Base-by-base conservation (phyloP, 2,329 filamentous ascomycete species). In the Claviceps sorghi region DNA sequence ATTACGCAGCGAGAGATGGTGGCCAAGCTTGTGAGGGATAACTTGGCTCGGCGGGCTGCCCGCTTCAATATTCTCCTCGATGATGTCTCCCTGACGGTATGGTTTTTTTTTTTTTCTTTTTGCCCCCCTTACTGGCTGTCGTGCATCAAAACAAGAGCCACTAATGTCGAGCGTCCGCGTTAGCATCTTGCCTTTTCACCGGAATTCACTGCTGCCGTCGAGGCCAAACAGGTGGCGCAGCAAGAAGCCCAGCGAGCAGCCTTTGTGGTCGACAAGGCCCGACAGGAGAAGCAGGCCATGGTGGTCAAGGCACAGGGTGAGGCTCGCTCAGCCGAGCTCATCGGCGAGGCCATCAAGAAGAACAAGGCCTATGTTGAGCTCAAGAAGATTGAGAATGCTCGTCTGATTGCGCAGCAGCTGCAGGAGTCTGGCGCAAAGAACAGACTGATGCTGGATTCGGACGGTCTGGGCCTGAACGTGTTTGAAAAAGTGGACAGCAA, bases 281-380 rank as follows among this genome's bases (percentile, higher is more conserved):
- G 93, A 60, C 93, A 98, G 73, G 93, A 98, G 79, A 98, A 98
- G 78, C 93, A 98, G 74, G 93, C 93, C 62, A 96, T 90, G 75
- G 89, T 98, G 52, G 93, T 98, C 66, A 88, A 89, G 72, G 93
- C 93, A 4, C 93, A 97, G 82, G 93, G 93, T 88, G 93, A 98
- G 75, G 93, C 93, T 49, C 87, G 93, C 59, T 97, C 93, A 41
- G 93, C 93, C 47, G 90, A 98, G 73, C 83, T 98, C 58, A 96
- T 98, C 64, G 93, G 93, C 71, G 93, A 98, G 51, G 93, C 93
- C 56, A 95, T 98, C 82, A 98, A 97, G 87, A 98, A 97, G 85
- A 94, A 80, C 76, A 86, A 90, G 73, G 86, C 88, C 58, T 98
- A 98, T 69, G 82, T 98, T 58, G 93, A 97, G 72, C 80, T 98